Conservation (phyloP, 1,139 yeast species). For the Chernovozyma aurita region DNA sequence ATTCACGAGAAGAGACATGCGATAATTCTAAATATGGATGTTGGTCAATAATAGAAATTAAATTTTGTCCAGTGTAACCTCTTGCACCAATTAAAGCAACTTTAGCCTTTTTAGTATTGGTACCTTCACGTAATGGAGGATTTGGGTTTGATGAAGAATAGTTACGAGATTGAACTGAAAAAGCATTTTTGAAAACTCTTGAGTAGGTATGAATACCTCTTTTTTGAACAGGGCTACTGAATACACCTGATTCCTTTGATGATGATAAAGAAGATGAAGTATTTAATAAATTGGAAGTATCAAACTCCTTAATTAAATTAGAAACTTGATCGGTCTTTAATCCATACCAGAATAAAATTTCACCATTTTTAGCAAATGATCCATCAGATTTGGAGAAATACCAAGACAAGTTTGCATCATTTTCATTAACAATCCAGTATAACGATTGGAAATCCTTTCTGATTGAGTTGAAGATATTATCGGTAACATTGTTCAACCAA, state of each 20-base stretch:
- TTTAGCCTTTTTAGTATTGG: constrained; percentile 55
- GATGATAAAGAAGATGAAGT: constrained; percentile 32
- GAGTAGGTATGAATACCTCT: constrained; percentile 33
- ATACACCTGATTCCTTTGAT: constrained; percentile 38
- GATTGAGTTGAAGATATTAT: constrained; percentile 82
- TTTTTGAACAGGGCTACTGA: constrained; percentile 34
- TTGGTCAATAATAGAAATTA: constrained; percentile 76
- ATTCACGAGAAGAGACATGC: constrained; percentile 94
- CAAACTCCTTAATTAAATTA: constrained; percentile 62
- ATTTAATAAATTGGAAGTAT: constrained; percentile 27
- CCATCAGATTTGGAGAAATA: constrained; percentile 92
- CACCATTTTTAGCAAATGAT: constrained; percentile 83
- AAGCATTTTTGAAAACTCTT: constrained; percentile 18
- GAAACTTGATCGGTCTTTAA: constrained; percentile 62
- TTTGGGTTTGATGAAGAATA: constrained; percentile 58
- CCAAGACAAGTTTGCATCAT: constrained; percentile 89
- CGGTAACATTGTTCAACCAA: constrained; percentile 97
- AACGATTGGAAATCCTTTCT: constrained; percentile 68
- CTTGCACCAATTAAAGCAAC: constrained; percentile 98
- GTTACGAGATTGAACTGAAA: constrained; percentile 14
- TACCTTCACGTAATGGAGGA: constrained; percentile 63
- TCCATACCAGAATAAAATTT: constrained; percentile 94
- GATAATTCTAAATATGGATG: constrained; percentile 87
- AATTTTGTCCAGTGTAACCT: constrained; percentile 94
- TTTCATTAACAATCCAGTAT: constrained; percentile 89